Base-by-base conservation (phyloP, 345 rosid genomes). In the Lepidium africanum region DNA sequence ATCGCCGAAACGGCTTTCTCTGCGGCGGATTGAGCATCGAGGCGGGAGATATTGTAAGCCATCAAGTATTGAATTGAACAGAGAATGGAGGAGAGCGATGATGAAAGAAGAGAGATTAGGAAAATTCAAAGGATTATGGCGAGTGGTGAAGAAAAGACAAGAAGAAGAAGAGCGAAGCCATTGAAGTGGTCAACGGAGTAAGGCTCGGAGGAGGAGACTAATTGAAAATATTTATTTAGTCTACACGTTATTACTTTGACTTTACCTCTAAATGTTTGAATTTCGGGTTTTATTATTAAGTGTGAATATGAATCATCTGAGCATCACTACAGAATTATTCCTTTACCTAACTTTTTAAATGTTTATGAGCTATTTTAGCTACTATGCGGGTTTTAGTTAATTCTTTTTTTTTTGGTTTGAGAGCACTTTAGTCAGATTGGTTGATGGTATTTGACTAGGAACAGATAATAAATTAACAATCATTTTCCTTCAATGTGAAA, bases 1-100 rank as follows among this genome's bases (percentile, higher is more conserved):
- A 94, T 82, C 45, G 80, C 96, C 1, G 97, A 86, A 3, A 94
- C 95, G 0, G 97, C 95, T 78, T 72, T 85, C 81, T 94, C 87
- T 1, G 93, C 97, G 36, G 95, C 96, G 15, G 90, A 76, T 45
- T 81, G 85, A 1, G 97, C 83, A 77, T 84, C 83, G 60, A 86
- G 76, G 21, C 83, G 83, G 23, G 73, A 33, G 36, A 50, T 9
- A 51, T 53, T 70, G 12, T n/a, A 32, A 3, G 84, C 81, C 92
- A 89, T 89, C 7, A 61, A 17, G 5, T 60, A 0, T 2, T 15
- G 10, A 36, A 10, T 16, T 13, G 70, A 27, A 39, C 10, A 19
- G 48, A 3, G 6, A 9, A 40, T 47, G 8, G 45, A 52, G 32
- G 5, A 25, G 61, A 50, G 65, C 47, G 12, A 39, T 48, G 25